Evolutionary conservation across 2,329 filamentous ascomycete genomes (phyloP).

Genomic region (Pseudopithomyces maydicus): DNA sequence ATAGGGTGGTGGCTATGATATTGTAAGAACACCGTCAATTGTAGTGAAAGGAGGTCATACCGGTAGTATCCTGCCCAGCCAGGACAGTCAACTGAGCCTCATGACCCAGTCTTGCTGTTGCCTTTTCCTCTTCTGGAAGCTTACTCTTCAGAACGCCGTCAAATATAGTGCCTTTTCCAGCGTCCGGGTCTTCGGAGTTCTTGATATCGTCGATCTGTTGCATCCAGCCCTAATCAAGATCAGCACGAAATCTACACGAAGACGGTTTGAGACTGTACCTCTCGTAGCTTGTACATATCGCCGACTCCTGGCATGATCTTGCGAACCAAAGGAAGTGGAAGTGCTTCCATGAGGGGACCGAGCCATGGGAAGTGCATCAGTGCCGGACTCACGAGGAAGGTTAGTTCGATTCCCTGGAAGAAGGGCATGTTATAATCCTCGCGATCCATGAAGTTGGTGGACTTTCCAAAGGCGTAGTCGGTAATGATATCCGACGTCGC

Average conservation of each 20-base stretch:
- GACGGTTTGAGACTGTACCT: background rate
- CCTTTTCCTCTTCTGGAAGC: conserved; percentile 2
- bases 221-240: background rate
- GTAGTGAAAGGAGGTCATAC: background rate
- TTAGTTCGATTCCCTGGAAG: background rate
- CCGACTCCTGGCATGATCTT: background rate
- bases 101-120: background rate
- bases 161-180: conserved; percentile 2
- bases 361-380: background rate
- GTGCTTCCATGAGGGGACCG: background rate
- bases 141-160: background rate
- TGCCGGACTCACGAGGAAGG: background rate
- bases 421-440: background rate
- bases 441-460: background rate
- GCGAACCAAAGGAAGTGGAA: background rate
- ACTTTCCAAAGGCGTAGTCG: conserved; percentile 1
- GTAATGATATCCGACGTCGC: background rate
- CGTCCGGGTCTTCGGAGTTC: background rate
- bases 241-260: background rate
- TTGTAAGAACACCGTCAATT: background rate
- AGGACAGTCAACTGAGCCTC: conserved; percentile 6
- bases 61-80: conserved; percentile 1
- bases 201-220: background rate
- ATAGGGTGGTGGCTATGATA: background rate
- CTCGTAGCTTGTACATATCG: background rate